phyloP scores from a whole-genome alignment of 257 asterid genomes.

The Solanum rostratum region DNA sequence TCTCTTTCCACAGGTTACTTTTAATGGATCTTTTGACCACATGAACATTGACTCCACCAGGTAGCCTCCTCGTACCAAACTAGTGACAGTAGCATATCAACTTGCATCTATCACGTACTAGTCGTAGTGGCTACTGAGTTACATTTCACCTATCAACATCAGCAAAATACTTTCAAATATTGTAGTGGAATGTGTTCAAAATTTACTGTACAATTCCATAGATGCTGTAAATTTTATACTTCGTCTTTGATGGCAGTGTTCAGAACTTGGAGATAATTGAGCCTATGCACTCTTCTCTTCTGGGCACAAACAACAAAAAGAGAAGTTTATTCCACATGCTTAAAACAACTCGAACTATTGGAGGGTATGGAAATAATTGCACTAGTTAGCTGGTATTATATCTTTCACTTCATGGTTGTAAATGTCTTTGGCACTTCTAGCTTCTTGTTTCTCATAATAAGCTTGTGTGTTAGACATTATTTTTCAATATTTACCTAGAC shows the following conservation, averaged over 20 bases:
- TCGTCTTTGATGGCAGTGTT: constrained; percentile 48
- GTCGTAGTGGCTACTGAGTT: not conserved
- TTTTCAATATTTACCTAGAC: not conserved
- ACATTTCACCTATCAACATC: not conserved
- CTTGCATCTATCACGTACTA: not conserved
- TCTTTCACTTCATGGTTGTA: not conserved
- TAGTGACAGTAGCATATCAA: not conserved
- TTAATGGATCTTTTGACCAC: constrained; percentile 97
- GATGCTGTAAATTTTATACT: not conserved
- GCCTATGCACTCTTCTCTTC: constrained; percentile 69
- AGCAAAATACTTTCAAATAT: not conserved
- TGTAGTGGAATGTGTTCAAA: not conserved
- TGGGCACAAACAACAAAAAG: constrained; percentile 71
- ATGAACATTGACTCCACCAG: constrained; percentile 95
- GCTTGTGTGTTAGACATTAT: not conserved
- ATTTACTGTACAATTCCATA: not conserved
- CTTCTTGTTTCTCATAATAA: not conserved
- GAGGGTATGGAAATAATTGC: constrained; percentile 57
- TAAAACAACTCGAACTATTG: constrained; percentile 84
- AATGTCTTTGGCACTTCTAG: not conserved
- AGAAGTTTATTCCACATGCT: constrained; percentile 94
- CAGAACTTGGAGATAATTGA: constrained; percentile 94
- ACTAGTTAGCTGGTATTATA: constrained; percentile 2
- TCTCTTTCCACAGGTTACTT: constrained; percentile 59
- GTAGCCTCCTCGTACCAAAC: constrained; percentile 27